Percentiles rank a stretch among this genome's conserved stretches.
Evolutionary conservation across 371 early-diverging fungal genomes (phyloP).

Genomic region (Lichtheimia ornata): DNA sequence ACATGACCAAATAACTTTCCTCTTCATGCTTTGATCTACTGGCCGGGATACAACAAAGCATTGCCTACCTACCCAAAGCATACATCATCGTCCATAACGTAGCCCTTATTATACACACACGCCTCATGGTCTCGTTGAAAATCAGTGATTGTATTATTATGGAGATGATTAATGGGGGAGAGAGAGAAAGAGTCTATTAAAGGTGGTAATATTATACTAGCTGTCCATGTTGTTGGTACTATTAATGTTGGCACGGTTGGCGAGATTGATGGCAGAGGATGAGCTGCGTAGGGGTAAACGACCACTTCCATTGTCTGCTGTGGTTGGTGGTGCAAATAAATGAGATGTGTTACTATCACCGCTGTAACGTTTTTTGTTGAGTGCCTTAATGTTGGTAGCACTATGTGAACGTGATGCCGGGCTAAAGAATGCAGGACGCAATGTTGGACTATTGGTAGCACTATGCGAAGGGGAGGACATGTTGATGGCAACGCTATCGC

Average conservation of each 20-base stretch:
- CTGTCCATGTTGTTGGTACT: slow-evolving; percentile 6
- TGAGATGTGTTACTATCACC: slow-evolving; percentile 29
- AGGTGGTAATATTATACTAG: slow-evolving; percentile 1
- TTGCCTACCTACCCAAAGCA: too few relatives aligned
- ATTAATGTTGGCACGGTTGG: slow-evolving; percentile 15
- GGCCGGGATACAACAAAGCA: too few relatives aligned
- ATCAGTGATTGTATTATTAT: too few relatives aligned
- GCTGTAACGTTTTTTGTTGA: slow-evolving; percentile 34
- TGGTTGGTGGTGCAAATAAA: slow-evolving; percentile 14
- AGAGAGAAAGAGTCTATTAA: not conserved
- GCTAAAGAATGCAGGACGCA: slow-evolving; percentile 7
- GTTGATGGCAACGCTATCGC: slow-evolving; percentile 11
- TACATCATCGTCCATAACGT: too few relatives aligned
- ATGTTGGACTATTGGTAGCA: slow-evolving; percentile 5
- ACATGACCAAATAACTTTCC: too few relatives aligned
- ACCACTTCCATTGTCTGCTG: slow-evolving; percentile 8
- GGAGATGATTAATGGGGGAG: not conserved
- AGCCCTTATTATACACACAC: too few relatives aligned
- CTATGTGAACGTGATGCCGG: slow-evolving; percentile 23
- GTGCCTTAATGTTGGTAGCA: slow-evolving; percentile 18
- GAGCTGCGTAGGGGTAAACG: slow-evolving; percentile 22
- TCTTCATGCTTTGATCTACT: too few relatives aligned
- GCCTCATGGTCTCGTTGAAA: too few relatives aligned
- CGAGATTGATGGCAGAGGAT: slow-evolving; percentile 24
- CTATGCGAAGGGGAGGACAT: not conserved